Conservation (phyloP, 2,329 filamentous ascomycete species). For the Arthrobotrys conoides region DNA sequence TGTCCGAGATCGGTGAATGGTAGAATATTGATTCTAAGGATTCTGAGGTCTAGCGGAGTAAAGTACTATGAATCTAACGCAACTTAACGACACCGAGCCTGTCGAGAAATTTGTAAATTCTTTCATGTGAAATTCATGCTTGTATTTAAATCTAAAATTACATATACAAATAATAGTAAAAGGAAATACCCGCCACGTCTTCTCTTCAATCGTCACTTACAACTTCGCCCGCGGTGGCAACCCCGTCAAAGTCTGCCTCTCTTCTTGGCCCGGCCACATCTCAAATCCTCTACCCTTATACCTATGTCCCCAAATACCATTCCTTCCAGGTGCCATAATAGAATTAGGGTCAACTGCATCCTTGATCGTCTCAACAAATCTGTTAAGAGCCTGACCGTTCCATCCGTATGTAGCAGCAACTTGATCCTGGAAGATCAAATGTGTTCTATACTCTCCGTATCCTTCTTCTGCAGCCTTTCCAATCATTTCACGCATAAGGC, state of each 20-base stretch:
- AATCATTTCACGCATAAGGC: conserved; percentile 67
- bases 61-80: too few relatives aligned
- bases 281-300: conserved; percentile 65
- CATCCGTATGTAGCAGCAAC: conserved; percentile 69
- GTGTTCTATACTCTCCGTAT: conserved; percentile 70
- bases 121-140: conserved; percentile 4
- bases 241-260: conserved; percentile 7
- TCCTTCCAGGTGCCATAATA: conserved; percentile 69
- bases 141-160: conserved; percentile 16
- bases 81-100: too few relatives aligned
- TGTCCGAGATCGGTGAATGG: background rate
- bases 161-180: conserved; percentile 2
- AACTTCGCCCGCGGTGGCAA: conserved; percentile 12
- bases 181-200: background rate
- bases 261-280: conserved; percentile 56
- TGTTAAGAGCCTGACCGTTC: conserved; percentile 68
- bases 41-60: too few relatives aligned
- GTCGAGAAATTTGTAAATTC: background rate
- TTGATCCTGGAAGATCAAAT: conserved; percentile 69
- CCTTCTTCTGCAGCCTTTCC: conserved; percentile 67
- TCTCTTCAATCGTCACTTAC: background rate
- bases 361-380: conserved; percentile 69
- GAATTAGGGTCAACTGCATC: conserved; percentile 70
- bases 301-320: conserved; percentile 68
- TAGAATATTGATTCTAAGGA: background rate